Evolutionary conservation across 2,329 filamentous ascomycete species (phyloP).

Genomic region (Monilinia fructicola): DNA sequence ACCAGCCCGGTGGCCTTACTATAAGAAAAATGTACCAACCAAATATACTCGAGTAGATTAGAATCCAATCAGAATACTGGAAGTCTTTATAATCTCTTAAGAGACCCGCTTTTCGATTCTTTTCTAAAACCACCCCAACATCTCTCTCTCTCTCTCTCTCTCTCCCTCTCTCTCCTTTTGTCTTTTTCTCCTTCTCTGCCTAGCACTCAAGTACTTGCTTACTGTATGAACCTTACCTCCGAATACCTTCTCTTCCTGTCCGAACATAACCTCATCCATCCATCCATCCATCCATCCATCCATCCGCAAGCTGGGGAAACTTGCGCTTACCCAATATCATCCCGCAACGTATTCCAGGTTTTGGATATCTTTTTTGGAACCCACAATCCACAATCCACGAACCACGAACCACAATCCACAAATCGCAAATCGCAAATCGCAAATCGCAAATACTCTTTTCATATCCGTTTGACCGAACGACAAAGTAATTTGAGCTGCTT

Average conservation of each 20-base stretch:
- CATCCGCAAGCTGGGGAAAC: neutral
- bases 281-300: slow-evolving; percentile 10
- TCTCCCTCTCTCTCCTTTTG: neutral
- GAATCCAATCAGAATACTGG: neutral
- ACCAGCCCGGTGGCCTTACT: too few relatives aligned
- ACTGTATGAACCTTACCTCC: too few relatives aligned
- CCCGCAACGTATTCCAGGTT: neutral
- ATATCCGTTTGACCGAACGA: slow-evolving; percentile 23
- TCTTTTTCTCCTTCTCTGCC: neutral
- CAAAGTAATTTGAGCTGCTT: neutral
- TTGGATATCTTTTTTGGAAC: neutral
- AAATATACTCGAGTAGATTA: too few relatives aligned
- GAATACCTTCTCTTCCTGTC: neutral
- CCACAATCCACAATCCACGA: too few relatives aligned
- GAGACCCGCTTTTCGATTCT: neutral
- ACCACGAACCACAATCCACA: too few relatives aligned
- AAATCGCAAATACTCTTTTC: neutral
- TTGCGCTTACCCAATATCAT: slow-evolving; percentile 3
- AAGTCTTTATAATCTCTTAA: neutral
- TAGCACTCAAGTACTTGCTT: too few relatives aligned
- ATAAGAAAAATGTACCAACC: neutral
- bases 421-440: neutral
- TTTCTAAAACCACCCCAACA: neutral
- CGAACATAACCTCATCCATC: slow-evolving; percentile 10
- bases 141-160: neutral